Conservation (phyloP, 106 monocot species). For the Vanilla planifolia region DNA sequence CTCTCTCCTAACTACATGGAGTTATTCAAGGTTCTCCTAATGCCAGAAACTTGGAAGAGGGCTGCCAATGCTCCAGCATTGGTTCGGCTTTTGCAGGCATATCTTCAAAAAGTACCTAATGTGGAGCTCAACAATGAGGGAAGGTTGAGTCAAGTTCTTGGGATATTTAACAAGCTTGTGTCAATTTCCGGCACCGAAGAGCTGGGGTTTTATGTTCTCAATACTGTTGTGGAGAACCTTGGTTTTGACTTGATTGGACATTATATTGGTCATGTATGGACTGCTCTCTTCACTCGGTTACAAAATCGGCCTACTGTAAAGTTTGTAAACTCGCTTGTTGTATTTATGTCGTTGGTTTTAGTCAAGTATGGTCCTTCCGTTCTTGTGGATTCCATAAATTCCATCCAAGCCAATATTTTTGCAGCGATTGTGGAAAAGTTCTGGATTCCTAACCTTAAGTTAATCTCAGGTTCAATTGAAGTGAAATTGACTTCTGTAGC, state of each 20-base stretch:
- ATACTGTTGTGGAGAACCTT: constrained; percentile 91
- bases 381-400: constrained; percentile 75
- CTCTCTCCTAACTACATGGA: constrained; percentile 77
- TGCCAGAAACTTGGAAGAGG: constrained; percentile 69
- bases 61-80: constrained; percentile 74
- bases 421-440: constrained; percentile 53
- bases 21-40: constrained; percentile 69
- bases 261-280: constrained; percentile 65
- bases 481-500: constrained; percentile 80
- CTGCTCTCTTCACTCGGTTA: constrained; percentile 49
- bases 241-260: constrained; percentile 54
- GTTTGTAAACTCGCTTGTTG: constrained; percentile 72
- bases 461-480: constrained; percentile 70
- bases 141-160: constrained; percentile 64
- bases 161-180: constrained; percentile 61
- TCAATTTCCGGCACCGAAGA: constrained; percentile 46
- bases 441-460: constrained; percentile 79
- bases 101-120: constrained; percentile 77
- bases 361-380: constrained; percentile 66
- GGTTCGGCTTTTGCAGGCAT: constrained; percentile 68
- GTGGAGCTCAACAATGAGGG: constrained; percentile 74
- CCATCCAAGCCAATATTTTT: constrained; percentile 70
- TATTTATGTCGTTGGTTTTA: constrained; percentile 92
- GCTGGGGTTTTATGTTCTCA: constrained; percentile 81
- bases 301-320: constrained; percentile 47